These are phyloP conservation scores for Aschersonia sp. DNA, from an alignment of 2,329 filamentous ascomycete species.

Conservation along the genomic window DNA sequence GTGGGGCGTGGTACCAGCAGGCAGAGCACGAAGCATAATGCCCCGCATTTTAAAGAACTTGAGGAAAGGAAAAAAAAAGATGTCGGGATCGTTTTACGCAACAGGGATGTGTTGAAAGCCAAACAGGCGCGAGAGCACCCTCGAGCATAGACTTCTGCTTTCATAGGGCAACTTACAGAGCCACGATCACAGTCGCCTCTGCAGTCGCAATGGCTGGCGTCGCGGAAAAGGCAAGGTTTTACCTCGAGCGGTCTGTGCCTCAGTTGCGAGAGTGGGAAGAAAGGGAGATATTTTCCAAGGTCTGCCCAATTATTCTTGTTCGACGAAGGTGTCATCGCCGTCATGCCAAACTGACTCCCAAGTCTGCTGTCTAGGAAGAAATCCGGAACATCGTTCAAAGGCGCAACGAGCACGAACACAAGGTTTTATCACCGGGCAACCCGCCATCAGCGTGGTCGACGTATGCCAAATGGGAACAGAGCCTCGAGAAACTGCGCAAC, in stretches of 20 bases:
- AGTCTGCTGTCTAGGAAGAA: conserved; percentile 48
- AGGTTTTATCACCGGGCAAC: conserved; percentile 68
- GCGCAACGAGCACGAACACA: conserved; percentile 87
- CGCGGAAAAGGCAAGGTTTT: conserved; percentile 89
- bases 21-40: not conserved
- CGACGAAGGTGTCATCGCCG: not conserved
- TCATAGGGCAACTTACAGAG: not conserved
- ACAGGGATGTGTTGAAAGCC: not conserved
- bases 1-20: too few species aligned
- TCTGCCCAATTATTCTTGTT: conserved; percentile 18
- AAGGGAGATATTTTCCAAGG: conserved; percentile 79
- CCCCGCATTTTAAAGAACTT: not conserved
- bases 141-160: too few species aligned
- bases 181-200: not conserved
- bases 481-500: conserved; percentile 59
- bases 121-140: too few species aligned
- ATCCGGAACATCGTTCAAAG: conserved; percentile 81
- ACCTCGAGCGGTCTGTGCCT: conserved; percentile 80
- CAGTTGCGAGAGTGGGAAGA: conserved; percentile 86
- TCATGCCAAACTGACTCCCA: not conserved
- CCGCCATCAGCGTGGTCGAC: conserved; percentile 66
- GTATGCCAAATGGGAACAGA: conserved; percentile 63
- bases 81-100: not conserved
- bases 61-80: not conserved
- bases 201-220: conserved; percentile 56